Evolutionary conservation across 2,329 filamentous ascomycete genomes (phyloP), one percentile per base, ranked within the genome.

Genomic region (Fusarium albidum): DNA sequence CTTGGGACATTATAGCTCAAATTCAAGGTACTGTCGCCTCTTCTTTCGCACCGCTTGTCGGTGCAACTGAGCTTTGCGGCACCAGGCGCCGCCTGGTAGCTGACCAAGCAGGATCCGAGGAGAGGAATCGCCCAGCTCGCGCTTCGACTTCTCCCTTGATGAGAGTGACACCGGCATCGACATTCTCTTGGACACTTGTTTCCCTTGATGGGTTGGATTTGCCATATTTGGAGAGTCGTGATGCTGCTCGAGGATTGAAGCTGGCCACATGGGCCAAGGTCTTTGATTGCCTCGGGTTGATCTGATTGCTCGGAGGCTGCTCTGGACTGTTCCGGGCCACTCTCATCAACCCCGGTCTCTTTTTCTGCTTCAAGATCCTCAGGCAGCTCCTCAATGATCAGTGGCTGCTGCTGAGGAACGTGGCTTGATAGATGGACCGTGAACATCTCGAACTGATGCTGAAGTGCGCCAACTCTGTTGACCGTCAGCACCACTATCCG

Each of bases 401-500:
- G 21, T 21, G 21, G 21, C 21, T 21, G 21, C 21, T 21, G 21
- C 6, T 14, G 12, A 6, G 42, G 25, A 17, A 26, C 21, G 9
- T 5, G 29, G 7, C 11, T 46, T 8, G 42, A 46, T 5, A 46
- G 18, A 11, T 46, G 15, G 5, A 15, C 9, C 7, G 42, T 37
- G 10, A 46, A 46, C 32, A 21, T 28, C 32, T 37, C 42, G 14
- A 46, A 29, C n/a, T 18, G 42, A 29, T 46, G 32, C 7, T 46
- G 32, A n/a, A 46, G 31, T 6, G 21, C 12, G 42, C 6, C 14
- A 12, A 37, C 31, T 17, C 32, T 39, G 18, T 6, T 29, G 2
- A 2, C 1, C 1, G 25, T 18, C 9, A 50, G 27, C 21, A 21
- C 48, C 31, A 7, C 9, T 4, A 25, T 8, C 14, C 15, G 3